Evolutionary conservation across 305 asterid genomes (phyloP), one percentile per base, ranked within the genome.

Genomic region (Fraxinus latifolia): DNA sequence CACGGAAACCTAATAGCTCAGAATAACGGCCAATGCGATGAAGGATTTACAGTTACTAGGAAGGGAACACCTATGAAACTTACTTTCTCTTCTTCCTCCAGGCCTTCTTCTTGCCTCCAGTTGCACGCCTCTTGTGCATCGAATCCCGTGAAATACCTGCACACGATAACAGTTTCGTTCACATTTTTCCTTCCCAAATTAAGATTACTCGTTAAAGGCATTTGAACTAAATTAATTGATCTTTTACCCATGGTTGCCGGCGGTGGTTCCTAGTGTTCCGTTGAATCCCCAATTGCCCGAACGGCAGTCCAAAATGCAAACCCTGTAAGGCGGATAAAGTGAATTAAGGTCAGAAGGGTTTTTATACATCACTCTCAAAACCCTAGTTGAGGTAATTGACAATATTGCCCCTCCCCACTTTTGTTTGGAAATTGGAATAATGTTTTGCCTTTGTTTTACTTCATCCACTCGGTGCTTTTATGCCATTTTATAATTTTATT

Each of bases 81-180:
- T 78, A 85, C 87, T 85, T 85, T 78, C 87, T 81, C 87, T 85
- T 85, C 87, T 85, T 85, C 79, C 87, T 85, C 87, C 87, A 85
- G 9, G 87, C 85, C 85, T 82, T 85, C 88, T 82, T 85, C 83
- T 85, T 85, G 80, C 86, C 88, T 78, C 88, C 88, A 70, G 88
- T 85, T 79, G 85, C 88, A 76, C 88, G 88, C 44, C 88, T 82
- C 85, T 85, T 85, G 83, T 85, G 88, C 88, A 85, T 85, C 17
- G 87, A 85, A 77, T 85, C 87, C 34, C 87, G 58, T 32, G 87
- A 85, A 80, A 85, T 85, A 85, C 87, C 87, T 85, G 71, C 32
- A 67, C n/a, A 23, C 77, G 44, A 25, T 19, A 33, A 76, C 7
- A 76, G 37, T 70, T 67, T 29, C 23, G 25, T 29, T 70, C 23